Evolutionary conservation across 2,329 filamentous ascomycete genomes (phyloP).

Genomic region (Basipetospora chlamydospora): DNA sequence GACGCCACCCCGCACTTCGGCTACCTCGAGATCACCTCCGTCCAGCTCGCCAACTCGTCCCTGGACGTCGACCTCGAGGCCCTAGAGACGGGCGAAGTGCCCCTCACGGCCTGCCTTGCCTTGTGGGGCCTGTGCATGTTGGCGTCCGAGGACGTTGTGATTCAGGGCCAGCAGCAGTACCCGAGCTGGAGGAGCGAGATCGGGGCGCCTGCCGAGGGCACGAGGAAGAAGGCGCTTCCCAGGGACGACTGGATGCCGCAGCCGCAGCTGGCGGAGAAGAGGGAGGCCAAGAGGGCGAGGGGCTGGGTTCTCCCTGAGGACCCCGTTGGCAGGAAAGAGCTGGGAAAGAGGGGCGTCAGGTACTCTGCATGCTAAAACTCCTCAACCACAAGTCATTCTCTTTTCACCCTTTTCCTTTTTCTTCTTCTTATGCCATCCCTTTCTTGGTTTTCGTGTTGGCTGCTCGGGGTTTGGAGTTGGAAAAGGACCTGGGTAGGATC

Average conservation of each 20-base stretch:
- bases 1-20: slow-evolving; percentile 68
- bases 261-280: slow-evolving; percentile 60
- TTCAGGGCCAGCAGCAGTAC: slow-evolving; percentile 40
- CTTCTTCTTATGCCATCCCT: too few species aligned
- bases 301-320: slow-evolving; percentile 70
- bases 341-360: slow-evolving; percentile 49
- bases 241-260: slow-evolving; percentile 64
- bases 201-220: slow-evolving; percentile 59
- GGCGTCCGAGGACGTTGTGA: slow-evolving; percentile 43
- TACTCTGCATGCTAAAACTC: slow-evolving; percentile 32
- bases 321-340: slow-evolving; percentile 55
- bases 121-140: slow-evolving; percentile 68
- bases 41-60: slow-evolving; percentile 36
- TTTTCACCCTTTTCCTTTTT: background rate
- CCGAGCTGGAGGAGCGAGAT: slow-evolving; percentile 55
- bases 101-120: slow-evolving; percentile 57
- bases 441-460: too few species aligned
- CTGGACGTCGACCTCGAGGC: slow-evolving; percentile 11
- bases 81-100: slow-evolving; percentile 21
- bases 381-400: background rate
- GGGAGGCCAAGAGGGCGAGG: slow-evolving; percentile 55
- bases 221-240: slow-evolving; percentile 52
- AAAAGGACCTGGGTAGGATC: too few species aligned
- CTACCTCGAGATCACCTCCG: slow-evolving; percentile 60
- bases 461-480: too few species aligned